Evolutionary conservation across 176 grass and related monocot genomes (phyloP), one percentile per base, ranked within the genome.

Genomic region (Eleusine coracana): DNA sequence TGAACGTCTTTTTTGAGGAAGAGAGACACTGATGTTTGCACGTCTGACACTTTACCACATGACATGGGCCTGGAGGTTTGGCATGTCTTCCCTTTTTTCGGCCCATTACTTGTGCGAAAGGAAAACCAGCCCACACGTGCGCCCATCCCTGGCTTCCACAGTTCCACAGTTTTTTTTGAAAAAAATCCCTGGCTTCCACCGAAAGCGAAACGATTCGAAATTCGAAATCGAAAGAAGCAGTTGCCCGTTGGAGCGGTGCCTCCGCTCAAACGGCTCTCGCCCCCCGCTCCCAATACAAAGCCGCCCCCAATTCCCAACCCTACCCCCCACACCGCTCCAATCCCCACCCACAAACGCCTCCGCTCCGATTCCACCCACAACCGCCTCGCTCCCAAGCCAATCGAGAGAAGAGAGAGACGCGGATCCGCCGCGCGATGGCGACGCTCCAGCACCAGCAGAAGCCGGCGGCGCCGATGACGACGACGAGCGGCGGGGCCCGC

Each of bases 241-340:
- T 90, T 90, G 28, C 31, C 31, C 31, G 39, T 90, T 90, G 28
- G 40, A 73, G 79, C 83, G 73, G 68, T 73, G 73, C n/a, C 46
- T 44, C n/a, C 39, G 40, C 21, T 86, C 83, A 78, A 90, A 90
- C 88, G 83, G 74, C 79, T 83, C 68, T 68, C 78, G 29, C 44
- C 45, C 76, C 16, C 8, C 61, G 44, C 77, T 67, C 63, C 77
- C 73, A 50, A 15, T 83, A 86, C 73, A 90, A 86, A 86, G 76
- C 42, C 28, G 65, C 61, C 63, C 54, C 73, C 20, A 37, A 86
- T 48, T 59, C 68, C 46, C 69, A 82, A 59, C 46, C 73, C 66
- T 68, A 73, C 5, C 25, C n/a, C 78, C 55, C 15, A 25, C 45
- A 18, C 31, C 50, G 31, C 31, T 34, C 31, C 31, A 34, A 34